A percentile compares a stretch with the other conserved stretches of the same genome.
Conservation (phyloP, 345 rosid genomes). For the Psidium guajava region DNA sequence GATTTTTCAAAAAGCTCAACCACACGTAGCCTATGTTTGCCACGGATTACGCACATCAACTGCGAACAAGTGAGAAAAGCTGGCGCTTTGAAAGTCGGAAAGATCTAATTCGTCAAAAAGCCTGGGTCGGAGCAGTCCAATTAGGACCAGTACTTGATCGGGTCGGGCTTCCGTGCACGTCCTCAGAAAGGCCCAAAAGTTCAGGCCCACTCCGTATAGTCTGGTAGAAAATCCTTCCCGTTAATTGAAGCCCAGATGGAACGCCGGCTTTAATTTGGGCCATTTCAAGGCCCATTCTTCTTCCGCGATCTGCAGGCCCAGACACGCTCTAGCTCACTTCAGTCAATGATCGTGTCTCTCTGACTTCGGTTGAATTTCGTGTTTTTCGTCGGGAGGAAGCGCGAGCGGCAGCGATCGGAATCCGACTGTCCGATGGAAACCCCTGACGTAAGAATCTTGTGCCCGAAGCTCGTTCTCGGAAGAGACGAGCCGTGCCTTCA, state of each 20-base stretch:
- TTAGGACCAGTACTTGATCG: background rate
- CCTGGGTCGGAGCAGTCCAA: background rate
- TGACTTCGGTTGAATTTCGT: background rate
- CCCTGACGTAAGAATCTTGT: slow-evolving; percentile 31
- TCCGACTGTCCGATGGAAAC: slow-evolving; percentile 17
- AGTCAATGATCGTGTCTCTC: background rate
- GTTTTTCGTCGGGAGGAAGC: background rate
- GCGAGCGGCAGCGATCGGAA: background rate
- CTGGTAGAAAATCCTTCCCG: background rate
- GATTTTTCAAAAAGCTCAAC: too few species aligned
- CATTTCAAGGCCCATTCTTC: background rate
- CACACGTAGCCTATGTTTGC: too few species aligned
- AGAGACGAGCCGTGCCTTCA: slow-evolving; percentile 45
- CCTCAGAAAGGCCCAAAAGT: background rate
- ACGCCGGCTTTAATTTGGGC: background rate
- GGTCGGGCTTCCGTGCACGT: background rate
- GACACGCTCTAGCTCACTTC: background rate
- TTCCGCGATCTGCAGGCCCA: background rate
- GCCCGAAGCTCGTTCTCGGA: slow-evolving; percentile 33
- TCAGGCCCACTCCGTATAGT: background rate
- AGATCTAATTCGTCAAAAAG: too few species aligned
- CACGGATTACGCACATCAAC: too few species aligned
- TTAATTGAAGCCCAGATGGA: background rate
- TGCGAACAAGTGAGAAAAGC: too few species aligned
- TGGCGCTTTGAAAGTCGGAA: too few species aligned